Conservation (phyloP, 768 basidiomycete species). For the Phanerochaete sordida region DNA sequence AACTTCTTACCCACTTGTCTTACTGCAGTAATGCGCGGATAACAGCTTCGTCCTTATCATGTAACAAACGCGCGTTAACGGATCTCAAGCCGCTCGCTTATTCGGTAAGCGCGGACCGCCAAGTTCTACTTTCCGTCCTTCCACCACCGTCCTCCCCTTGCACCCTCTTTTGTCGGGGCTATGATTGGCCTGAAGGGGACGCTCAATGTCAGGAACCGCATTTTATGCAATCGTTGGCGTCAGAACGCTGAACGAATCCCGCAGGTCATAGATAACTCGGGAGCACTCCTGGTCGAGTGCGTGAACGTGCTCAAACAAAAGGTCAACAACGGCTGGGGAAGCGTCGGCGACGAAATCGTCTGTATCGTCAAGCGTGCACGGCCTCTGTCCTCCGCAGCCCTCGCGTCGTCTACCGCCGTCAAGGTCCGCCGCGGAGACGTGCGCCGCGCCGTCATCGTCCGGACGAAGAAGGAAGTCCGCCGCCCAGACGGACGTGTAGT, state of each 20-base stretch:
- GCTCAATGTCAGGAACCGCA: conserved; percentile 59
- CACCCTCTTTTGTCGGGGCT: conserved; percentile 2
- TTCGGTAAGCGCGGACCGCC: neutral
- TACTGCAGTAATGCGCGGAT: neutral
- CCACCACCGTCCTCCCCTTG: neutral
- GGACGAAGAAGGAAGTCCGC: conserved; percentile 82
- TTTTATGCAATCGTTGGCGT: neutral
- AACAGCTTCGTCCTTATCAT: too few relatives aligned
- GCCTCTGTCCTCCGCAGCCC: conserved; percentile 65
- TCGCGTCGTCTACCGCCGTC: conserved; percentile 71
- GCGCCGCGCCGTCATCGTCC: conserved; percentile 91
- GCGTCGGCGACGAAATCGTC: conserved; percentile 93
- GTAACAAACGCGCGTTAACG: neutral
- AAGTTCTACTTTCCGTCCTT: neutral
- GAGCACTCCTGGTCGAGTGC: conserved; percentile 90
- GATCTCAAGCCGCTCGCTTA: neutral
- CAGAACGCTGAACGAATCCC: too few relatives aligned
- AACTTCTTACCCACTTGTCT: neutral
- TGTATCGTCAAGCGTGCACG: conserved; percentile 92
- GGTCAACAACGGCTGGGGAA: conserved; percentile 91
- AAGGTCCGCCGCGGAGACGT: conserved; percentile 95
- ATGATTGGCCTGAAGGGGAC: conserved; percentile 97
- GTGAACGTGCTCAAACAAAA: conserved; percentile 96
- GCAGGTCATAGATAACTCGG: conserved; percentile 99
- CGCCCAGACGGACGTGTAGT: conserved; percentile 86